Evolutionary conservation across 108 stramenopile species (phyloP).

Genomic region (Licmophora abbreviata): DNA sequence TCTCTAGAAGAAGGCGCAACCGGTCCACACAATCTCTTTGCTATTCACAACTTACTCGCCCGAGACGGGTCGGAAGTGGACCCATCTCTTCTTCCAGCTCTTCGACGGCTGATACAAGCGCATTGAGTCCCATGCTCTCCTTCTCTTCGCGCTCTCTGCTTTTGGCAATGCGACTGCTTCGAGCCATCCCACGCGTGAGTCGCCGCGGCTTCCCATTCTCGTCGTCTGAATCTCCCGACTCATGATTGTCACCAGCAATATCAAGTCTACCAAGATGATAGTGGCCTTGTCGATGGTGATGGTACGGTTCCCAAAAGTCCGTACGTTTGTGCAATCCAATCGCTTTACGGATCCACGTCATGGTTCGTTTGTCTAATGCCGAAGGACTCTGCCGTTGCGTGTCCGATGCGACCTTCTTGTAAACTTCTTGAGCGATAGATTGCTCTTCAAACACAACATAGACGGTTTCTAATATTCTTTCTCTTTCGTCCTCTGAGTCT

Average conservation of each 20-base stretch:
- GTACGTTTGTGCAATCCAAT: slow-evolving; percentile 12
- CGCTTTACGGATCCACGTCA: slow-evolving; percentile 17
- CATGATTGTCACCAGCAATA: slow-evolving; percentile 3
- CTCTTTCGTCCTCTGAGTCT: background rate
- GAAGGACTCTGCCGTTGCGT: slow-evolving; percentile 1
- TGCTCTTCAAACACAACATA: slow-evolving; percentile 9
- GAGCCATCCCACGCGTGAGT: slow-evolving; percentile 13
- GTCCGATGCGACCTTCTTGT: slow-evolving; percentile 5
- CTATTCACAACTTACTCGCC: too few relatives aligned
- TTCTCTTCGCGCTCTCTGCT: slow-evolving; percentile 11
- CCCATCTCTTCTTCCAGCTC: slow-evolving; percentile 9
- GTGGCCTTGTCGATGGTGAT: background rate
- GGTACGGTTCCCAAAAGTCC: slow-evolving; percentile 11
- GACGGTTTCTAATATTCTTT: too few relatives aligned
- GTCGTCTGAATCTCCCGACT: background rate
- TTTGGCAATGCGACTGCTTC: slow-evolving; percentile 9
- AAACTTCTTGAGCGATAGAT: slow-evolving; percentile 12
- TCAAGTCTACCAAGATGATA: slow-evolving; percentile 1
- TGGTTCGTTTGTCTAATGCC: slow-evolving; percentile 10
- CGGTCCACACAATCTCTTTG: too few relatives aligned
- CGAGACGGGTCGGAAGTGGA: too few relatives aligned
- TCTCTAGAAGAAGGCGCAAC: too few relatives aligned
- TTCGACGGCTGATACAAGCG: slow-evolving; percentile 8
- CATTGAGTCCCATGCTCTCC: slow-evolving; percentile 8
- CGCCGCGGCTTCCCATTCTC: slow-evolving; percentile 1